These are phyloP conservation scores for Euphorbia peplus DNA, from an alignment of 345 rosid species.

Conservation along the genomic window DNA sequence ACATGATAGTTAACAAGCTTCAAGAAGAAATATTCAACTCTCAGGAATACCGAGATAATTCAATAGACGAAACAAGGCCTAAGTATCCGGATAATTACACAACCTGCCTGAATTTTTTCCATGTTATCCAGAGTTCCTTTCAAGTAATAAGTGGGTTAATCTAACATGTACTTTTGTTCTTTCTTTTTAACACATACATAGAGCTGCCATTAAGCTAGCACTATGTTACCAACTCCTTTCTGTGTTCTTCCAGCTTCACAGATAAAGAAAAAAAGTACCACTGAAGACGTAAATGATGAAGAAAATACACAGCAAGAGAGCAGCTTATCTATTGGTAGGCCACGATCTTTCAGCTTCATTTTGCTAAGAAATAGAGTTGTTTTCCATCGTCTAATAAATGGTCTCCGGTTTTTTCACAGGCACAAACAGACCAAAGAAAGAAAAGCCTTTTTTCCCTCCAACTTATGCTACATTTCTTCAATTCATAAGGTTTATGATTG, in stretches of 20 bases:
- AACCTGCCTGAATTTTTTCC: background rate
- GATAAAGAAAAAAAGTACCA: background rate
- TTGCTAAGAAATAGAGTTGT: no score
- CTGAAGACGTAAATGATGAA: background rate
- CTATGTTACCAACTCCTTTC: background rate
- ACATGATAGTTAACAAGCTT: background rate
- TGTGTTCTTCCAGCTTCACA: background rate
- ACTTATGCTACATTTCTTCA: background rate
- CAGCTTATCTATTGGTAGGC: background rate
- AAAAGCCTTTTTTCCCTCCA: background rate
- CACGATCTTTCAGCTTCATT: background rate
- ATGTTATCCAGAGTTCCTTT: background rate
- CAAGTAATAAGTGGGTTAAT: slow-evolving; percentile 8
- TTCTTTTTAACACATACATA: background rate
- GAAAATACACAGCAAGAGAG: background rate
- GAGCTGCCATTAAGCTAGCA: no score
- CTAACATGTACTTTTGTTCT: background rate
- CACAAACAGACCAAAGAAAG: background rate
- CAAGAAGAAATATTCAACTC: background rate
- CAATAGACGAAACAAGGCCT: background rate
- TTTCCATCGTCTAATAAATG: background rate
- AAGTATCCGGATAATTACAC: slow-evolving; percentile 2
- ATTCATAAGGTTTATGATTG: background rate
- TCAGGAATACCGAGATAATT: background rate
- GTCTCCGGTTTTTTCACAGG: background rate